Evolutionary conservation across 2,329 filamentous ascomycete genomes (phyloP).

Genomic region (Didymella pomorum): DNA sequence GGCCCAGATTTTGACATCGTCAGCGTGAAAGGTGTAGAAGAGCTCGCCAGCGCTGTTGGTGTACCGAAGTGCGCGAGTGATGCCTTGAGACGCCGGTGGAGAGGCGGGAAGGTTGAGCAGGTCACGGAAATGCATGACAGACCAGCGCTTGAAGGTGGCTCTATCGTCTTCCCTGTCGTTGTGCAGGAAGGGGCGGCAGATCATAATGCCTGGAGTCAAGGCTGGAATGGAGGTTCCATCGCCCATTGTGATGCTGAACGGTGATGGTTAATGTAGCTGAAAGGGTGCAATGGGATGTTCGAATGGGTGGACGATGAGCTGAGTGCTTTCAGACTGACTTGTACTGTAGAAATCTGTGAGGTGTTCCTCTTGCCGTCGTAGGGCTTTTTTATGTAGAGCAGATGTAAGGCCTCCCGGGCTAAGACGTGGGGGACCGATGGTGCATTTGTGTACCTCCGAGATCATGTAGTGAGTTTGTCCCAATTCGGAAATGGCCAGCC

Average conservation of each 20-base stretch:
- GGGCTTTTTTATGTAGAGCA: neutral
- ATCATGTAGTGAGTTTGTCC: neutral
- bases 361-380: neutral
- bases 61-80: slow-evolving; percentile 11
- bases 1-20: slow-evolving; percentile 10
- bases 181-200: slow-evolving; percentile 26
- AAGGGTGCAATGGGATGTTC: neutral
- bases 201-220: slow-evolving; percentile 17
- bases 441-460: slow-evolving; percentile 7
- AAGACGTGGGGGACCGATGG: slow-evolving; percentile 21
- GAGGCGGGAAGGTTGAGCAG: slow-evolving; percentile 12
- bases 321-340: neutral
- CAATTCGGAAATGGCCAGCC: neutral
- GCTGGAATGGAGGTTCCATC: neutral
- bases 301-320: neutral
- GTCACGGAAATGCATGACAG: slow-evolving; percentile 32
- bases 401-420: neutral
- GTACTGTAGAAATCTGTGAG: neutral
- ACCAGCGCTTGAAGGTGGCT: slow-evolving; percentile 28
- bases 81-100: neutral
- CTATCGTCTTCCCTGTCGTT: slow-evolving; percentile 4
- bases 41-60: slow-evolving; percentile 6
- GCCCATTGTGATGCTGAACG: slow-evolving; percentile 5
- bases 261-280: neutral
- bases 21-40: slow-evolving; percentile 17